Evolutionary conservation across 2,329 filamentous ascomycete species (phyloP).

Genomic region (Cytospora piceae): DNA sequence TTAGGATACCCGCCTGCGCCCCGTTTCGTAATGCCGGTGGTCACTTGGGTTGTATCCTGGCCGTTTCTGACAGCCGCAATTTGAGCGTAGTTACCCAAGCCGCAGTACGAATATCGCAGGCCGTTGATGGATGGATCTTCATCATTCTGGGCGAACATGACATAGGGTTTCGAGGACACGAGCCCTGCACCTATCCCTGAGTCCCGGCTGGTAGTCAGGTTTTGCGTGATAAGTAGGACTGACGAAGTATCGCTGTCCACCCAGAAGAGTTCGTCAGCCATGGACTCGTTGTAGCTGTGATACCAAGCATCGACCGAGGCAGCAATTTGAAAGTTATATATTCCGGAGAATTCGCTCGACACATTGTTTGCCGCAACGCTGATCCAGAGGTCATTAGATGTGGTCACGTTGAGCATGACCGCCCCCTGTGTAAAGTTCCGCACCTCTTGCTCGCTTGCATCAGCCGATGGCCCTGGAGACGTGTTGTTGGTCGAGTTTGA

Average conservation of each 20-base stretch:
- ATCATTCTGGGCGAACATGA: slow-evolving; percentile 72
- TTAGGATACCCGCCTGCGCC: slow-evolving; percentile 71
- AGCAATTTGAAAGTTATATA: slow-evolving; percentile 81
- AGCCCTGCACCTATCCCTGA: slow-evolving; percentile 58
- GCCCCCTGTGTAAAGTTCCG: slow-evolving; percentile 69
- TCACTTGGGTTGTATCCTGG: slow-evolving; percentile 51
- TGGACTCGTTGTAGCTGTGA: slow-evolving; percentile 62
- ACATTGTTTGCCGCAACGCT: slow-evolving; percentile 73
- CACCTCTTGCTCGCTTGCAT: slow-evolving; percentile 48
- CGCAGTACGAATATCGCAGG: slow-evolving; percentile 80
- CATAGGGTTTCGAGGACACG: slow-evolving; percentile 66
- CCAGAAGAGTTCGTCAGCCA: slow-evolving; percentile 63
- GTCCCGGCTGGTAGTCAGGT: slow-evolving; percentile 63
- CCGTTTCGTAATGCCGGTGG: slow-evolving; percentile 69
- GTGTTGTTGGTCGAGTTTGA: slow-evolving; percentile 68
- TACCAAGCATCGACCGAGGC: slow-evolving; percentile 80
- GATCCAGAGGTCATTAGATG: slow-evolving; percentile 73
- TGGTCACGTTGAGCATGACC: slow-evolving; percentile 64
- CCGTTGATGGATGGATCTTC: slow-evolving; percentile 66
- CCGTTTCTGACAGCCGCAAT: slow-evolving; percentile 62
- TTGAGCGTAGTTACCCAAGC: slow-evolving; percentile 68
- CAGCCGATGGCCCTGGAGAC: slow-evolving; percentile 64
- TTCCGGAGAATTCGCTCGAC: slow-evolving; percentile 61
- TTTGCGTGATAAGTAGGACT: slow-evolving; percentile 77
- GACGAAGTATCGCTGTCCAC: slow-evolving; percentile 84